These are phyloP conservation scores for Alternaria burnsii DNA, from an alignment of 2,329 filamentous ascomycete species.

Conservation along the genomic window DNA sequence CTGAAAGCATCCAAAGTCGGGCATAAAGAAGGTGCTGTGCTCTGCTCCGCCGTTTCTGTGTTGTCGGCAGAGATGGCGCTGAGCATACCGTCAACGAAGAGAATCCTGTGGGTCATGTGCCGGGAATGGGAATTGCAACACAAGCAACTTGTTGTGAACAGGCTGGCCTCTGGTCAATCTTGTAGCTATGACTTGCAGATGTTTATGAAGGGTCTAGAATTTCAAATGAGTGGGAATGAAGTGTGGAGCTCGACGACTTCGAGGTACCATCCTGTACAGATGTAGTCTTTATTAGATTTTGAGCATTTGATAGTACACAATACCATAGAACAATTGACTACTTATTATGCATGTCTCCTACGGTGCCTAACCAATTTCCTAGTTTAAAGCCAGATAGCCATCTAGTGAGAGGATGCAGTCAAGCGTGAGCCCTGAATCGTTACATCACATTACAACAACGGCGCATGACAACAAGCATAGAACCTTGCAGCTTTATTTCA, in stretches of 20 bases:
- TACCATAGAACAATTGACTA: neutral
- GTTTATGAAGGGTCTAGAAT: constrained; percentile 49
- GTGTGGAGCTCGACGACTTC: constrained; percentile 40
- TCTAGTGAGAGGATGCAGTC: neutral
- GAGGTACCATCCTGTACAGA: constrained; percentile 8
- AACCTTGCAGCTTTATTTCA: neutral
- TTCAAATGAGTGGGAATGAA: constrained; percentile 49
- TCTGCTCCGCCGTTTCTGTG: constrained; percentile 47
- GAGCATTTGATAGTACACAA: neutral
- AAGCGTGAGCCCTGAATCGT: neutral
- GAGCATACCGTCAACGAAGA: constrained; percentile 31
- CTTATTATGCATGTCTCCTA: neutral
- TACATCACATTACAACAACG: neutral
- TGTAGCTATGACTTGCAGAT: neutral
- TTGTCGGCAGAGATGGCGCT: constrained; percentile 39
- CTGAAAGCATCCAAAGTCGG: constrained; percentile 15
- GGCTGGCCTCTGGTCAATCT: constrained; percentile 1
- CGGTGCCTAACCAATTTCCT: neutral
- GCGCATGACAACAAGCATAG: neutral
- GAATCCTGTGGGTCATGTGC: constrained; percentile 41
- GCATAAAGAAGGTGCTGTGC: constrained; percentile 36
- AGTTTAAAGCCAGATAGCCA: neutral
- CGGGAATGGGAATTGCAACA: constrained; percentile 47
- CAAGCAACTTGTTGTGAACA: constrained; percentile 14
- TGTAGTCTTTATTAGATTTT: neutral